Percentiles rank a stretch among this genome's conserved stretches.
These are phyloP conservation scores for Crithidia thermophila DNA, from an alignment of 208 protist species.

Conservation along the genomic window DNA sequence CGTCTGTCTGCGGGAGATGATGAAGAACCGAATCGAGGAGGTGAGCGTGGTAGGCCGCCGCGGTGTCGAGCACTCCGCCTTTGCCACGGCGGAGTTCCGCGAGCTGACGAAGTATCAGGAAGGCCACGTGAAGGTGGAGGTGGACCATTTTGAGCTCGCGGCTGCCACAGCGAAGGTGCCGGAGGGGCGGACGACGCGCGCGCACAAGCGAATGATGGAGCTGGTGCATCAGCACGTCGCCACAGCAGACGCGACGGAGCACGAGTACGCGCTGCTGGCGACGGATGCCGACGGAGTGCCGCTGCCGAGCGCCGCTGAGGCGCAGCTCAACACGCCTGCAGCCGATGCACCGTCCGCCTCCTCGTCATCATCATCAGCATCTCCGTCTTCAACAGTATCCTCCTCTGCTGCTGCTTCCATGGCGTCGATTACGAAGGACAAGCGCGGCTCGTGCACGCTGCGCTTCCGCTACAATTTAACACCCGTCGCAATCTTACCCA, in stretches of 20 bases:
- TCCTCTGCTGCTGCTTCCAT: background rate
- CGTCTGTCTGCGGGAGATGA: constrained; percentile 80
- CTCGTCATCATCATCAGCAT: background rate
- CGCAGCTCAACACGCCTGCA: background rate
- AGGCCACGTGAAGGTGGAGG: constrained; percentile 60
- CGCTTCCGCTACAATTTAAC: constrained; percentile 75
- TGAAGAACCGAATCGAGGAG: constrained; percentile 63
- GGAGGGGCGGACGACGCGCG: constrained; percentile 45
- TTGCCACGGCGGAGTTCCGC: constrained; percentile 96
- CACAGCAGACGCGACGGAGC: constrained; percentile 13
- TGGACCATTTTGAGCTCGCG: constrained; percentile 72
- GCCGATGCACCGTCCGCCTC: background rate
- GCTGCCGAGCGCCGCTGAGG: constrained; percentile 17
- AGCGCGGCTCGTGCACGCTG: constrained; percentile 59
- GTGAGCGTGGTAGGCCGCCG: constrained; percentile 89
- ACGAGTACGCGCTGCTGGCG: constrained; percentile 20
- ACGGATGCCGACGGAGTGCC: constrained; percentile 29
- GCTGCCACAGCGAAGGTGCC: constrained; percentile 32
- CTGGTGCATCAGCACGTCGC: constrained; percentile 55
- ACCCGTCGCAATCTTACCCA: constrained; percentile 71
- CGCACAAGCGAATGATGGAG: constrained; percentile 85
- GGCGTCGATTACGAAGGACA: background rate
- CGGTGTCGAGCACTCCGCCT: constrained; percentile 91
- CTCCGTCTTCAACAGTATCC: too few species aligned
- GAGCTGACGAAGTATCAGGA: constrained; percentile 87